Percentiles rank a stretch among this genome's conserved stretches.
These are phyloP conservation scores for Claviceps pusilla DNA, from an alignment of 2,329 filamentous ascomycete species.

Conservation along the genomic window DNA sequence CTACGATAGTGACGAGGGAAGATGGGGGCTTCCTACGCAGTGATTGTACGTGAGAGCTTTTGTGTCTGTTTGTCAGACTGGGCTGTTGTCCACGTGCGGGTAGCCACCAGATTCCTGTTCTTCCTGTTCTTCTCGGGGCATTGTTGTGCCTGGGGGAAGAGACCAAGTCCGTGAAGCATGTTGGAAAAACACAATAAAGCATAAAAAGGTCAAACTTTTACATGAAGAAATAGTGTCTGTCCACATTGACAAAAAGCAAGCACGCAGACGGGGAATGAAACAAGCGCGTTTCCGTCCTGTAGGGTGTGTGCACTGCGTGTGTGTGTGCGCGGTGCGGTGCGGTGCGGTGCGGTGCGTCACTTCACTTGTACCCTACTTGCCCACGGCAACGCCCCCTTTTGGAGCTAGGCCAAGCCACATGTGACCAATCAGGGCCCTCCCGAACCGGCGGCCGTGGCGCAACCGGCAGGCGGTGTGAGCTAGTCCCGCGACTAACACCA, in stretches of 20 bases:
- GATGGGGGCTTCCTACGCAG: neutral
- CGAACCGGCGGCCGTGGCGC: constrained; percentile 1
- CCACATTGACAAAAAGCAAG: no score
- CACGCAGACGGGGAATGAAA: neutral
- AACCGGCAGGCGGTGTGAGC: constrained; percentile 10
- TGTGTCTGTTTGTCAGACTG: no score
- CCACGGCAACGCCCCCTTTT: neutral
- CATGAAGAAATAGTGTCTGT: neutral
- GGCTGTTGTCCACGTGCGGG: no score
- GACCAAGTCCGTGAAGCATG: no score
- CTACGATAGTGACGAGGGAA: neutral
- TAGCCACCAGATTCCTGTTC: no score
- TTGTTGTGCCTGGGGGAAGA: no score
- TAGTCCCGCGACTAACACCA: constrained; percentile 6
- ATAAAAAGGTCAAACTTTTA: neutral
- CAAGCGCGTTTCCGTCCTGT: neutral
- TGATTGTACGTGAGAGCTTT: neutral
- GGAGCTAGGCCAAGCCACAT: neutral
- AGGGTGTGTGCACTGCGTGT: neutral
- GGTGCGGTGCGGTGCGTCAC: neutral
- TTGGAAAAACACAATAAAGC: no score
- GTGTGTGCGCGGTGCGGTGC: no score
- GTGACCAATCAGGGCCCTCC: constrained; percentile 5
- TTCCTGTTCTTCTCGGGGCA: no score
- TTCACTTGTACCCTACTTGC: neutral